Evolutionary conservation across 495 filamentous ascomycete genomes (phyloP), one percentile per base, ranked within the genome.

Genomic region (Neurospora tetrasperma): DNA sequence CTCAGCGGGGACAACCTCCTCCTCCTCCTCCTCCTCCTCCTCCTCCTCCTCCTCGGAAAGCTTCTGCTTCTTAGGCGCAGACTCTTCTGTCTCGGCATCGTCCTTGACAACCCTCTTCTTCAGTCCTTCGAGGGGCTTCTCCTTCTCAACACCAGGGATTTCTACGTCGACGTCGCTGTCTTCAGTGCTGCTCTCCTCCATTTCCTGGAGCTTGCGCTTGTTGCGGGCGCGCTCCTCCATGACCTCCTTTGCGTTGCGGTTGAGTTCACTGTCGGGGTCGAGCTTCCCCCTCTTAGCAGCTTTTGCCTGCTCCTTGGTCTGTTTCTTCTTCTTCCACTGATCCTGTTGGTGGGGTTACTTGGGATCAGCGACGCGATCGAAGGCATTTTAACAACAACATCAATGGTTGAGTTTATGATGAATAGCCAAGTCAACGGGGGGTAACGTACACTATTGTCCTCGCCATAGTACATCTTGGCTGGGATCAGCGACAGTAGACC

Each of bases 401-500:
- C 77, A 48, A 23, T 42, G 18, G 9, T 11, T 70, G 42, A 27
- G 23, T 9, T 39, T 40, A 11, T n/a, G 8, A 12, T 44, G 43
- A 62, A 16, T 7, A 31, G 69, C 62, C 42, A 71, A 54, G 68
- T 42, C 14, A 69, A 69, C 27, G 59, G 54, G 59, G 70, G 16
- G 42, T n/a, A 70, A 90, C 93, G 76, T 90, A 97, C 94, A 83
- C 84, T 94, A 48, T 84, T 90, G 76, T 96, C 93, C 77, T 94
- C 90, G 46, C 90, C 93, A 79, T 96, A 97, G 82, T 97, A 97
- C 76, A 92, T 89, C 81, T 95, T 94, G 27, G 93, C 94, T 39
- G 96, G 96, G 78, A 97, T 97, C 69, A 99, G 85, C 38, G 94
- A 95, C 74, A 99, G 86, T 20, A 99, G 83, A 71, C 94, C 93